phyloP scores from a whole-genome alignment of 2,329 filamentous ascomycete genomes.

The Fusarium caatingaense region DNA sequence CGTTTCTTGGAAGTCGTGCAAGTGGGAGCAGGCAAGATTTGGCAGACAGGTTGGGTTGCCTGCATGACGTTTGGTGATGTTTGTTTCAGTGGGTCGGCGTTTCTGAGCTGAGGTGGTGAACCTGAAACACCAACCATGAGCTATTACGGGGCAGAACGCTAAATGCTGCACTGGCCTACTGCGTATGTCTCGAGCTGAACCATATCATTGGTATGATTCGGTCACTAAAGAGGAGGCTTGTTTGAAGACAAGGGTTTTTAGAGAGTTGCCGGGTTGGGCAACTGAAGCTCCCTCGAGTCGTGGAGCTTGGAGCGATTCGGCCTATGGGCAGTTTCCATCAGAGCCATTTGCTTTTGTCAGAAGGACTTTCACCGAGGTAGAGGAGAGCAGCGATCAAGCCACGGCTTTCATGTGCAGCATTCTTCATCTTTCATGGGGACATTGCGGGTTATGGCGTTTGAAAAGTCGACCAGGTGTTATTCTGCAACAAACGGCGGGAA shows the following conservation, averaged over 20 bases:
- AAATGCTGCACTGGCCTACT: slow-evolving; percentile 26
- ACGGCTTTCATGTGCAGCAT: slow-evolving; percentile 32
- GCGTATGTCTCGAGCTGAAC: slow-evolving; percentile 30
- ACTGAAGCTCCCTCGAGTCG: slow-evolving; percentile 6
- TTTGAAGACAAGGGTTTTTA: slow-evolving; percentile 35
- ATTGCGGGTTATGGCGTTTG: slow-evolving; percentile 42
- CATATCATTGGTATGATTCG: slow-evolving; percentile 21
- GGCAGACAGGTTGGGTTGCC: slow-evolving; percentile 8
- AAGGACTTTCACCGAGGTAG: slow-evolving; percentile 1
- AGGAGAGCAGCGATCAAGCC: slow-evolving; percentile 14
- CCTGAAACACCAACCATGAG: slow-evolving; percentile 40
- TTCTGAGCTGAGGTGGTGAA: slow-evolving; percentile 37
- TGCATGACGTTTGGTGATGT: slow-evolving; percentile 42
- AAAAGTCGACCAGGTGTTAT: slow-evolving; percentile 40
- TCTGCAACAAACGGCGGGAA: slow-evolving; percentile 35
- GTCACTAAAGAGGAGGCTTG: slow-evolving; percentile 30
- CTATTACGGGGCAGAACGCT: slow-evolving; percentile 39
- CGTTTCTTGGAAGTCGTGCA: slow-evolving; percentile 35
- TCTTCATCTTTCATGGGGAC: slow-evolving; percentile 36
- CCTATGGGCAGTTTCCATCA: slow-evolving; percentile 2
- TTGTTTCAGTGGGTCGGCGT: slow-evolving; percentile 40
- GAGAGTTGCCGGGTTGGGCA: slow-evolving; percentile 18
- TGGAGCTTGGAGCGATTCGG: slow-evolving; percentile 2
- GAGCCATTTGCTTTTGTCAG: slow-evolving; percentile 19
- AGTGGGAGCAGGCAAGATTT: slow-evolving; percentile 22